These are phyloP conservation scores for Tilletiaria anomala DNA, from an alignment of 1,284 basidiomycete genomes.

Conservation along the genomic window DNA sequence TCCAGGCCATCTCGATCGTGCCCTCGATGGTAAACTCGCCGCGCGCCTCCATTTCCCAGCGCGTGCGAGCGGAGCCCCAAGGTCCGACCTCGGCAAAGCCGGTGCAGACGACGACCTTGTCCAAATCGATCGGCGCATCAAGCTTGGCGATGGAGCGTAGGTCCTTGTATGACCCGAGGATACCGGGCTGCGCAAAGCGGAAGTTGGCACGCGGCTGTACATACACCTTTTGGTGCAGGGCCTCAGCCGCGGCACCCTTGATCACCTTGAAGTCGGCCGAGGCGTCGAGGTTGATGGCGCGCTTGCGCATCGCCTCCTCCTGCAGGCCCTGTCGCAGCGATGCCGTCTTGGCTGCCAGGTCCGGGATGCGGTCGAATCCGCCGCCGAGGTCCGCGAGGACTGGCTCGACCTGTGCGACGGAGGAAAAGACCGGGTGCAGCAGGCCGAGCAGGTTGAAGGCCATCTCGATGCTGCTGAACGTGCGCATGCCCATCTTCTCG, in stretches of 20 bases:
- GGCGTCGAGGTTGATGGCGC: conserved; percentile 83
- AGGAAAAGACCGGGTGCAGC: conserved; percentile 98
- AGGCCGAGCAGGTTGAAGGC: conserved; percentile 94
- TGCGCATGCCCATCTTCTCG: conserved; percentile 82
- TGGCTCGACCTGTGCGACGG: conserved; percentile 98
- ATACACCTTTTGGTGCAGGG: conserved; percentile 77
- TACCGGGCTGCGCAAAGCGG: conserved; percentile 76
- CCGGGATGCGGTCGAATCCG: conserved; percentile 43
- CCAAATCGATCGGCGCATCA: conserved; percentile 56
- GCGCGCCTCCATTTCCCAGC: conserved; percentile 59
- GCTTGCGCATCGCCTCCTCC: conserved; percentile 76
- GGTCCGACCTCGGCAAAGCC: conserved; percentile 97
- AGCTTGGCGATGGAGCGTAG: conserved; percentile 50
- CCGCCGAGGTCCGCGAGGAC: conserved; percentile 89
- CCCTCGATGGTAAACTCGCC: conserved; percentile 57
- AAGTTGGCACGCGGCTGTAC: conserved; percentile 94
- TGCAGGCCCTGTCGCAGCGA: conserved; percentile 58
- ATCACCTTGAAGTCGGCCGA: conserved; percentile 82
- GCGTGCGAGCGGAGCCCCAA: conserved; percentile 94
- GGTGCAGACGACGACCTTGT: conserved; percentile 87
- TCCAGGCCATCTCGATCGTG: conserved; percentile 98
- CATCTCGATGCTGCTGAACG: conserved; percentile 99
- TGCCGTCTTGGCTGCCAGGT: conserved; percentile 25
- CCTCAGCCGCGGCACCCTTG: conserved; percentile 82
- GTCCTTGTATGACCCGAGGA: conserved; percentile 47